phyloP scores from a whole-genome alignment of 768 basidiomycete species.

The Kwoniella sp. region DNA sequence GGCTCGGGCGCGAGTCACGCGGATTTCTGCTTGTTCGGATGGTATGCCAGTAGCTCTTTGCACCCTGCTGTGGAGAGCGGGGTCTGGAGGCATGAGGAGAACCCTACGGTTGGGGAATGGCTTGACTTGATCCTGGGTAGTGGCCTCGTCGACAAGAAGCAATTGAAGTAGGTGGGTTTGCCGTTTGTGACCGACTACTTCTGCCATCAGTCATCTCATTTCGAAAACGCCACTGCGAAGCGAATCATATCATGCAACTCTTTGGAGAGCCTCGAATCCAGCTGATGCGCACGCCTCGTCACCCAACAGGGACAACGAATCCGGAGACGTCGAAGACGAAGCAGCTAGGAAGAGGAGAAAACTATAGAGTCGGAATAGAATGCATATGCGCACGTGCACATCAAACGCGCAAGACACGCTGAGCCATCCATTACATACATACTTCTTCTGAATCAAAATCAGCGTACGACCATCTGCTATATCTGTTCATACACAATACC shows the following conservation, averaged over 20 bases:
- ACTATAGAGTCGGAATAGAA: neutral
- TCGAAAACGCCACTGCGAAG: too few relatives aligned
- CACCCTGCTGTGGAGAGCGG: conserved; percentile 18
- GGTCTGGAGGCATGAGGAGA: conserved; percentile 24
- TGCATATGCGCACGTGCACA: too few relatives aligned
- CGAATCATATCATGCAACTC: too few relatives aligned
- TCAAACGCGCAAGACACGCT: too few relatives aligned
- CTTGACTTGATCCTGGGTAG: conserved; percentile 19
- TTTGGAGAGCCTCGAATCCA: neutral
- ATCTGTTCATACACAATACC: too few relatives aligned
- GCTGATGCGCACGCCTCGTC: neutral
- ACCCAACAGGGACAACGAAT: neutral
- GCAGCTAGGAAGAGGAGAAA: neutral
- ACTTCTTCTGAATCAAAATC: too few relatives aligned
- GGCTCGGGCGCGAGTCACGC: conserved; percentile 24
- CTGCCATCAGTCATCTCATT: too few relatives aligned
- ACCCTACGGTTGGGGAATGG: conserved; percentile 21
- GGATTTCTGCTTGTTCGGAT: conserved; percentile 23
- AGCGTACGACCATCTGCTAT: too few relatives aligned
- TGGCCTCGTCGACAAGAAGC: conserved; percentile 24
- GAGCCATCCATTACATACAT: too few relatives aligned
- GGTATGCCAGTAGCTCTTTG: conserved; percentile 13
- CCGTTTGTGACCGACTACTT: too few relatives aligned
- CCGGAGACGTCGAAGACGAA: neutral
- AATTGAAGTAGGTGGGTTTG: conserved; percentile 1